Base-by-base conservation (phyloP, 768 basidiomycete genomes). In the Roridomyces roridus region DNA sequence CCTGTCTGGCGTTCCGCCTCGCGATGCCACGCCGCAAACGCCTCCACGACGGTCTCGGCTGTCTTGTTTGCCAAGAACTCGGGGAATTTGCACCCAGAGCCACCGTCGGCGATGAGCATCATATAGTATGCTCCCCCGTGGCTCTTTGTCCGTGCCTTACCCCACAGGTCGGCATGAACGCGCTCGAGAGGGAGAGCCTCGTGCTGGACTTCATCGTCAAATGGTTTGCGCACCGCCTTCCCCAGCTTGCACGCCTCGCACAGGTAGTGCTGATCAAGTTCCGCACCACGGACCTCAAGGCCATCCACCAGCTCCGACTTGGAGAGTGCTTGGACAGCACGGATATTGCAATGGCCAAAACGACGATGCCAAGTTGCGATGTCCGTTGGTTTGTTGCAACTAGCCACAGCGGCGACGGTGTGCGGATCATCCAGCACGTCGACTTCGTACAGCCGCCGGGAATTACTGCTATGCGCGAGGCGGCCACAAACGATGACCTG, bases 201-300 rank as follows among this genome's bases (percentile, higher is more conserved):
- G 7, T 51, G 62, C 0, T 20, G 31, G 0, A 64, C 52, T 4
- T 34, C 55, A 7, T 59, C 62, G 29, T 72, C 65, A 31, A 65
- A 73, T 17, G 67, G 70, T 6, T 60, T 36, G 0, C 23, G 5
- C 0, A 57, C 50, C 11, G 69, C 67, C 45, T 73, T 73, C 7
- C 69, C 68, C 29, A 64, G 65, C 0, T 71, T 60, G 51, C 73
- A 73, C 44, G 68, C 65, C n/a, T 70, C 56, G 39, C 70, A 72
- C 11, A 50, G 6, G 0, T 65, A 62, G 1, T 44, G 34, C 11
- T 6, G 29, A 31, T 14, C 29, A 31, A 57, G 9, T 3, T 54
- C 29, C 3, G n/a, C 20, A 2, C 55, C 45, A 3, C 25, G 51
- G n/a, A 70, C 51, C 1, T 59, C 29, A 4, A 74, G 36, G 0